Conservation (phyloP, 805 yeast species). For the Lipomyces chichibuensis region DNA sequence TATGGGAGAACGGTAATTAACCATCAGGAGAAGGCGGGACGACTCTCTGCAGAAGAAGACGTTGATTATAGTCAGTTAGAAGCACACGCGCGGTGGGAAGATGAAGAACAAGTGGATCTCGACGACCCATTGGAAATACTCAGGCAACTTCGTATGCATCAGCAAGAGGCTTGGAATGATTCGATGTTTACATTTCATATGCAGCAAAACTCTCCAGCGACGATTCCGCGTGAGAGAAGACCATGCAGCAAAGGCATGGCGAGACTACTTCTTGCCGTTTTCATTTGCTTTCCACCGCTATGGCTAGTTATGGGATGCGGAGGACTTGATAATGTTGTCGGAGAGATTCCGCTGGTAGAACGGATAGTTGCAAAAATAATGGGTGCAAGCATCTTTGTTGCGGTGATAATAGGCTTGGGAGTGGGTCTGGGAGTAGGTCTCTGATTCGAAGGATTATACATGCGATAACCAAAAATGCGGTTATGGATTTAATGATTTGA, state of each 20-base stretch:
- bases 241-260: constrained; percentile 28
- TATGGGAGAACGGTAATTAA: background rate
- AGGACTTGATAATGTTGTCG: constrained; percentile 43
- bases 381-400: constrained; percentile 38
- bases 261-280: constrained; percentile 35
- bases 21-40: background rate
- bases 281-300: constrained; percentile 45
- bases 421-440: constrained; percentile 37
- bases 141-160: constrained; percentile 16
- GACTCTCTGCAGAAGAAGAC: background rate
- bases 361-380: constrained; percentile 44
- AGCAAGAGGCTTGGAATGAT: constrained; percentile 14
- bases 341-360: constrained; percentile 41
- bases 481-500: constrained; percentile 2
- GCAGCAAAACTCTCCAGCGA: constrained; percentile 9
- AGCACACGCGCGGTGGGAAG: background rate
- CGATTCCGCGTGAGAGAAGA: constrained; percentile 9
- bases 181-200: constrained; percentile 22
- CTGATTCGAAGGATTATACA: background rate
- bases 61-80: background rate
- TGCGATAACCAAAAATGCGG: background rate
- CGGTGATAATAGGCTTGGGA: constrained; percentile 28
- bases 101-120: background rate
- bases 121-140: constrained; percentile 24
- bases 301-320: constrained; percentile 48